A percentile compares a stretch with the other conserved stretches of the same genome.
Conservation (phyloP, 805 yeast genomes). For the Ogataea haglerorum region DNA sequence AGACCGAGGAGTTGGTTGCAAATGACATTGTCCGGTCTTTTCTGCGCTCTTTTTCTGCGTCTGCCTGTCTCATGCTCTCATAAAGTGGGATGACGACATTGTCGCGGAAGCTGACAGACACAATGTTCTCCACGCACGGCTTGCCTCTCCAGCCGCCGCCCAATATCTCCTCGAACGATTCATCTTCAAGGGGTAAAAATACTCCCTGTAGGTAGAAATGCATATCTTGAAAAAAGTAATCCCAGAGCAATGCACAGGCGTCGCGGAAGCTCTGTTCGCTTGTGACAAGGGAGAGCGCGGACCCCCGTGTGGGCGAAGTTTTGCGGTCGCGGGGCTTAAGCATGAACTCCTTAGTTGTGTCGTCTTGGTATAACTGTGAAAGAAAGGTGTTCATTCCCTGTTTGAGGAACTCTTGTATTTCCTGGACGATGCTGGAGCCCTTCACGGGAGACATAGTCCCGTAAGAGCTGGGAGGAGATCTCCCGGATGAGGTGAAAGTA, state of each 20-base stretch:
- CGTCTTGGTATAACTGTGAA: constrained; percentile 28
- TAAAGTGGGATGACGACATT: constrained; percentile 50
- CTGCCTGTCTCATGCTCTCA: constrained; percentile 37
- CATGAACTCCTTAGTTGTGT: constrained; percentile 28
- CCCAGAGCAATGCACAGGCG: constrained; percentile 51
- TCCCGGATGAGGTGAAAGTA: constrained; percentile 15
- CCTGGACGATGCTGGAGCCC: constrained; percentile 39
- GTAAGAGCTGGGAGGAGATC: constrained; percentile 20
- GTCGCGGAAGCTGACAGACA: constrained; percentile 50
- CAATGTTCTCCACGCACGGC: constrained; percentile 36
- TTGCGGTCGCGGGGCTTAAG: constrained; percentile 20
- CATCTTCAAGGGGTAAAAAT: constrained; percentile 56
- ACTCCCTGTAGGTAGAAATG: constrained; percentile 59
- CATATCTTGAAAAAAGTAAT: constrained; percentile 49
- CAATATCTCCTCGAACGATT: constrained; percentile 12
- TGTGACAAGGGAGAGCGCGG: constrained; percentile 27
- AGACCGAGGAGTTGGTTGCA: constrained; percentile 8
- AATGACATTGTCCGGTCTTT: constrained; percentile 15
- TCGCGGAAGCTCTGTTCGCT: constrained; percentile 25
- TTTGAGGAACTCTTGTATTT: constrained; percentile 43
- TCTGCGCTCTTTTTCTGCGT: constrained; percentile 21
- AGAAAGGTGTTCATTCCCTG: constrained; percentile 36
- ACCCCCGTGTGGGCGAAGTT: constrained; percentile 20
- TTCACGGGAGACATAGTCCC: constrained; percentile 18
- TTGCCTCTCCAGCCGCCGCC: neutral